A percentile compares a stretch with the other conserved stretches of the same genome.
phyloP scores from a whole-genome alignment of 2,329 filamentous ascomycete species.

The Beauveria sp. region DNA sequence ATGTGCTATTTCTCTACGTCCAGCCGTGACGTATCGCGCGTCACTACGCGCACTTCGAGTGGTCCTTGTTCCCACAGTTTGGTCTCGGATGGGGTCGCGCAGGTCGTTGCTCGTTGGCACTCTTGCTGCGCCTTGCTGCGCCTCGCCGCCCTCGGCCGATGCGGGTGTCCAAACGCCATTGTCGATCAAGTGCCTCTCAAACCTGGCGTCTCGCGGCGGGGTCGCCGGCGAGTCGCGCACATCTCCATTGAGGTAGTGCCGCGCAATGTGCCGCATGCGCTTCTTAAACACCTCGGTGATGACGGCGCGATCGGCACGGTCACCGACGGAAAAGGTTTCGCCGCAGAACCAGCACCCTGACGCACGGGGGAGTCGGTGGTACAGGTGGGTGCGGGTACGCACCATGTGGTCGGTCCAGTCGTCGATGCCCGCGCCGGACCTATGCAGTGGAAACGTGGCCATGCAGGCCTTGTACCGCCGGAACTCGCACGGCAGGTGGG shows the following conservation, averaged over 20 bases:
- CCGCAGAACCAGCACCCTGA: constrained; percentile 47
- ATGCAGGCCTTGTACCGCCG: constrained; percentile 28
- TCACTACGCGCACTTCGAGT: background rate
- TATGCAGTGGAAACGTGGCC: constrained; percentile 28
- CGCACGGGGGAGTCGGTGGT: constrained; percentile 24
- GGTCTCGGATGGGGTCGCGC: background rate
- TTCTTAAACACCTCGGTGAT: background rate
- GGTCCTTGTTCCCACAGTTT: background rate
- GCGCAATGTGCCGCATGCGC: constrained; percentile 44
- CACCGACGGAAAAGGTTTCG: constrained; percentile 15
- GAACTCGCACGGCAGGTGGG: constrained; percentile 39
- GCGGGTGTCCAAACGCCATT: background rate
- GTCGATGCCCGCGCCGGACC: constrained; percentile 19
- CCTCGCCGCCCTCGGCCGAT: background rate
- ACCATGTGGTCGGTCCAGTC: constrained; percentile 41
- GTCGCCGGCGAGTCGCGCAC: background rate
- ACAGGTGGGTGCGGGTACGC: constrained; percentile 33
- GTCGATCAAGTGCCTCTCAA: constrained; percentile 30
- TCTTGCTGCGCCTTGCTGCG: background rate
- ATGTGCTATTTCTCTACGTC: background rate
- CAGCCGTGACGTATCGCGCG: background rate
- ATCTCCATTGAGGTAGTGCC: constrained; percentile 29
- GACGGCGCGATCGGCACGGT: constrained; percentile 14
- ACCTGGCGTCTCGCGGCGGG: constrained; percentile 31
- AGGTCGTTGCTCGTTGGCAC: background rate